Conservation (phyloP, 176 grass and related monocot genomes). For the Coix lacrymajobi region DNA sequence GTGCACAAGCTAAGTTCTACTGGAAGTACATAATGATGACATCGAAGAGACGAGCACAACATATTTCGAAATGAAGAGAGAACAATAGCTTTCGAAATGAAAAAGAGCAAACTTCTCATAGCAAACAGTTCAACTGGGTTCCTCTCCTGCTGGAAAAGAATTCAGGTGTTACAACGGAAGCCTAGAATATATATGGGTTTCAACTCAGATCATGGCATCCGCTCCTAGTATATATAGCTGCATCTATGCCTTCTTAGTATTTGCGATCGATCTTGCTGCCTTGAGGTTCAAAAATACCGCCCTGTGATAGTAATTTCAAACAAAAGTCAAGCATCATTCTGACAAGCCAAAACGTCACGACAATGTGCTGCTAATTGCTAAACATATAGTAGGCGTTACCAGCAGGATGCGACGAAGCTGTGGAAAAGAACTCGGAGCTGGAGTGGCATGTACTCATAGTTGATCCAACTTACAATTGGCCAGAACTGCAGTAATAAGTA, state of each 20-base stretch:
- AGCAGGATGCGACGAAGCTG: conserved; percentile 77
- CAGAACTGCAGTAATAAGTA: conserved; percentile 73
- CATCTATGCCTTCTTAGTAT: conserved; percentile 50
- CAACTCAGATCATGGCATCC: conserved; percentile 6
- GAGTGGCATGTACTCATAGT: conserved; percentile 88
- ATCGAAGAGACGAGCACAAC: background rate
- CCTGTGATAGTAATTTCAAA: conserved; percentile 35
- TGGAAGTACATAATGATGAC: background rate
- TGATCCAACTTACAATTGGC: conserved; percentile 81
- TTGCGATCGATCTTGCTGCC: conserved; percentile 67
- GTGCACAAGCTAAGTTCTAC: background rate
- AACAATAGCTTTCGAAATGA: background rate
- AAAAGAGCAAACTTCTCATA: background rate
- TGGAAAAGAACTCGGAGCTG: conserved; percentile 82
- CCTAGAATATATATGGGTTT: background rate
- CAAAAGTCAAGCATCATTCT: background rate
- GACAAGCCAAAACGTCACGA: background rate
- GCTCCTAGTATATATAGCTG: background rate
- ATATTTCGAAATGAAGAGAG: background rate
- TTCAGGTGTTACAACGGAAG: background rate
- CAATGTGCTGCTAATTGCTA: background rate
- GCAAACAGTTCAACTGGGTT: background rate
- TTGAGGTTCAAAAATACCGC: conserved; percentile 84
- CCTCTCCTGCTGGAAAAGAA: background rate
- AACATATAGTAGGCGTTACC: conserved; percentile 23